Conservation (phyloP, 208 protist species). For the Crithidia mellificae region DNA sequence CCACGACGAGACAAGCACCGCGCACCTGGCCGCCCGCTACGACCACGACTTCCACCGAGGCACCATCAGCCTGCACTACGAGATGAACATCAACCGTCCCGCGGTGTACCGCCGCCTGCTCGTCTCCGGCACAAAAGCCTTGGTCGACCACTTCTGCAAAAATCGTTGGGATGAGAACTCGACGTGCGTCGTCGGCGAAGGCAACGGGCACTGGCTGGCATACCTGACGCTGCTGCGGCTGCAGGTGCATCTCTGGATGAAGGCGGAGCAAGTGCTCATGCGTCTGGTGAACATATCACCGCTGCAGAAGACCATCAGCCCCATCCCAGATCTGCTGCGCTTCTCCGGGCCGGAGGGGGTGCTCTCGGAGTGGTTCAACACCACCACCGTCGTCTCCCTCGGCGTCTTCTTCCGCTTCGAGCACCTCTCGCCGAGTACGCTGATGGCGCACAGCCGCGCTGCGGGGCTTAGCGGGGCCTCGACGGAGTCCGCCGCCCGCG, state of each 20-base stretch:
- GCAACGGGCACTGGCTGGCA: conserved; percentile 44
- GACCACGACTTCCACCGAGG: conserved; percentile 67
- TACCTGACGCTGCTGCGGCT: conserved; percentile 61
- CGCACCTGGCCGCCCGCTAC: conserved; percentile 64
- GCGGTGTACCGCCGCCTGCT: conserved; percentile 68
- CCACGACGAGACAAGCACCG: conserved; percentile 35
- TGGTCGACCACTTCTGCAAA: conserved; percentile 73
- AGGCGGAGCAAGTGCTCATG: conserved; percentile 63
- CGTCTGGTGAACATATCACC: conserved; percentile 29
- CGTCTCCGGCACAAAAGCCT: conserved; percentile 62
- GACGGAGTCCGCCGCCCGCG: conserved; percentile 29
- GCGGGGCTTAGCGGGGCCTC: conserved; percentile 20
- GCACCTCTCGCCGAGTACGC: conserved; percentile 19
- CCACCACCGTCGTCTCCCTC: conserved; percentile 50
- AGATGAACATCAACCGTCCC: conserved; percentile 70
- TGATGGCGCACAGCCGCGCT: conserved; percentile 21
- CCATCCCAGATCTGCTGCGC: conserved; percentile 34
- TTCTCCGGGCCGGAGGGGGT: conserved; percentile 60
- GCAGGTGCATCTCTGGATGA: conserved; percentile 67
- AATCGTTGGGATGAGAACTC: conserved; percentile 27
- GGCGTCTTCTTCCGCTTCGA: conserved; percentile 60
- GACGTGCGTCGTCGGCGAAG: conserved; percentile 18
- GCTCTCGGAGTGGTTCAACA: conserved; percentile 59
- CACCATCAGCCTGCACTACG: conserved; percentile 71
- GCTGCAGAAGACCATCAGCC: conserved; percentile 14